Conservation (phyloP, 2,329 filamentous ascomycete species). For the Basipetospora chlamydospora region DNA sequence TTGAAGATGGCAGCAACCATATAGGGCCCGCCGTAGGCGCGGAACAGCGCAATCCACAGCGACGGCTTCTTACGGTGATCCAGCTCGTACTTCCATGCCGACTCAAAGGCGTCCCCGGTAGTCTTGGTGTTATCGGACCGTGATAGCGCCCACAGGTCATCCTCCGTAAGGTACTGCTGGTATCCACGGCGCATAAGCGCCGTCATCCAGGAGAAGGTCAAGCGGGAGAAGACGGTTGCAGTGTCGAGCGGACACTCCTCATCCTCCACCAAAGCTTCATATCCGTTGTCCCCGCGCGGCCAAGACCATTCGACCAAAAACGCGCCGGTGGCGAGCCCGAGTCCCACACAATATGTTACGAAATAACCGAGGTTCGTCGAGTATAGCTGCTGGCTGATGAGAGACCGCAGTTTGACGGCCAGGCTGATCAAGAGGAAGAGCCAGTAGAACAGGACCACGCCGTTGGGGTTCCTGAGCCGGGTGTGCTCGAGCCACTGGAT, state of each 20-base stretch:
- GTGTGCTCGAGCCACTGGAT: slow-evolving; percentile 81
- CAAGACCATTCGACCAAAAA: slow-evolving; percentile 77
- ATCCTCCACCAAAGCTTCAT: slow-evolving; percentile 42
- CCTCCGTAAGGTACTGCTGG: slow-evolving; percentile 78
- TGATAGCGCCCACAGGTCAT: slow-evolving; percentile 87
- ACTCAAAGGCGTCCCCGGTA: slow-evolving; percentile 56
- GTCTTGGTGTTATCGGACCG: slow-evolving; percentile 63
- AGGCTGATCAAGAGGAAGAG: slow-evolving; percentile 68
- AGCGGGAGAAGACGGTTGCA: slow-evolving; percentile 79
- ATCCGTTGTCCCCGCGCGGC: slow-evolving; percentile 50
- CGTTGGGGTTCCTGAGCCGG: slow-evolving; percentile 71
- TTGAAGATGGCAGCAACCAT: slow-evolving; percentile 74
- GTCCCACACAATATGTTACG: slow-evolving; percentile 55
- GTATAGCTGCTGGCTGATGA: slow-evolving; percentile 66
- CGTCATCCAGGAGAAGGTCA: slow-evolving; percentile 98
- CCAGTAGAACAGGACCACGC: slow-evolving; percentile 86
- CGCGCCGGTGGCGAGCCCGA: slow-evolving; percentile 54
- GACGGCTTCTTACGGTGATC: slow-evolving; percentile 49
- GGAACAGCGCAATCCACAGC: slow-evolving; percentile 74
- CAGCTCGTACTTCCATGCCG: slow-evolving; percentile 65
- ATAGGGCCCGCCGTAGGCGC: slow-evolving; percentile 76
- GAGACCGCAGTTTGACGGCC: slow-evolving; percentile 70
- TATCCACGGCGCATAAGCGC: slow-evolving; percentile 95
- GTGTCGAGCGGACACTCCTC: slow-evolving; percentile 68
- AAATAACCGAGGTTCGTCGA: slow-evolving; percentile 57